Evolutionary conservation across 2,329 filamentous ascomycete genomes (phyloP).

Genomic region (Teratosphaeriaceae sp.): DNA sequence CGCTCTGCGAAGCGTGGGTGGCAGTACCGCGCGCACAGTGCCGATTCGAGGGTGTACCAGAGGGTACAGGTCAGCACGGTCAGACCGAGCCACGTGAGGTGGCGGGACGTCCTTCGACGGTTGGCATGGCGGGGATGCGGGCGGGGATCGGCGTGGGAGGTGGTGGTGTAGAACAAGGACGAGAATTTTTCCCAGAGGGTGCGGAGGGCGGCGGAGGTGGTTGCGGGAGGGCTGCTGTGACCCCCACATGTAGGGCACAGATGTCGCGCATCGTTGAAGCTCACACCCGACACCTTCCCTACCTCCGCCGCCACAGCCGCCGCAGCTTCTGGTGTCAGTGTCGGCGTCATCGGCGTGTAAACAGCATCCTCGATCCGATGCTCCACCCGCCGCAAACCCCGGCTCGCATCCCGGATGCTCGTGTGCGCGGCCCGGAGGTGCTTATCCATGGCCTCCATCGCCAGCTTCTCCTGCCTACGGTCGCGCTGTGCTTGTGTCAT

Average conservation of each 20-base stretch:
- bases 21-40: slow-evolving; percentile 37
- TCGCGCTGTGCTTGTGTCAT: slow-evolving; percentile 36
- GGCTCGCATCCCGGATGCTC: slow-evolving; percentile 38
- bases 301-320: too few relatives aligned
- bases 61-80: slow-evolving; percentile 33
- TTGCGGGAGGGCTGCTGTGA: slow-evolving; percentile 23
- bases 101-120: too few relatives aligned
- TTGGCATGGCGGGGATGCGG: slow-evolving; percentile 9
- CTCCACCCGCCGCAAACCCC: slow-evolving; percentile 37
- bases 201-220: slow-evolving; percentile 14
- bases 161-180: slow-evolving; percentile 22
- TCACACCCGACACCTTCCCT: too few relatives aligned
- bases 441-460: slow-evolving; percentile 37
- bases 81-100: slow-evolving; percentile 36
- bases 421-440: slow-evolving; percentile 34
- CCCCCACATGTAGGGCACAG: slow-evolving; percentile 19
- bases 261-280: too few relatives aligned
- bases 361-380: slow-evolving; percentile 30
- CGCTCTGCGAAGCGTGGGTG: slow-evolving; percentile 42
- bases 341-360: background rate
- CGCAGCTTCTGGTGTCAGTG: slow-evolving; percentile 20
- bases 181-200: slow-evolving; percentile 16
- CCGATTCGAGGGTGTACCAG: slow-evolving; percentile 39
- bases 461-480: slow-evolving; percentile 35
- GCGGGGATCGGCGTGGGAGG: slow-evolving; percentile 9